These are phyloP conservation scores for Fusarium temperatum DNA, from an alignment of 2,329 filamentous ascomycete genomes.

Conservation along the genomic window DNA sequence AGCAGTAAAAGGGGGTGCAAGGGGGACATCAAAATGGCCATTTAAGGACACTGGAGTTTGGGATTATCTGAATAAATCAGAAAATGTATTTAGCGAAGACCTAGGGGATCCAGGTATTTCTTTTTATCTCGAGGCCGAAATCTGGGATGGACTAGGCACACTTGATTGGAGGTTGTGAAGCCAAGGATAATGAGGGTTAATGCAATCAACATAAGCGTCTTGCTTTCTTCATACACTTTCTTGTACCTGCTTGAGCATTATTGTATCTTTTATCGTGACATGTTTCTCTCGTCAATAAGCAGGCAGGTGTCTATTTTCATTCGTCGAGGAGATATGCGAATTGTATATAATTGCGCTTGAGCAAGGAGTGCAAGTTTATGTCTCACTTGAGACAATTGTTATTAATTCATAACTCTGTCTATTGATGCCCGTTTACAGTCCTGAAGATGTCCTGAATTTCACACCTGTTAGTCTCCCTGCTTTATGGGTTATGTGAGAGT, in stretches of 20 bases:
- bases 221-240: background rate
- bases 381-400: background rate
- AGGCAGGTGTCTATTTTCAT: background rate
- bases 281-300: background rate
- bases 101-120: background rate
- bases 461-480: background rate
- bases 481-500: background rate
- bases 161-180: background rate
- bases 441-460: background rate
- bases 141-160: background rate
- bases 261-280: background rate
- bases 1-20: slow-evolving; percentile 44
- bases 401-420: background rate
- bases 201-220: slow-evolving; percentile 4
- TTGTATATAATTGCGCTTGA: too few species aligned
- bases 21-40: background rate
- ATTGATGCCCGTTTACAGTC: background rate
- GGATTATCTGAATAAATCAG: slow-evolving; percentile 5
- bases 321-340: background rate
- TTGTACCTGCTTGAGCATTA: background rate
- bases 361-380: background rate
- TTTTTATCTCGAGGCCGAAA: background rate
- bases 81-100: slow-evolving; percentile 9
- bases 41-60: slow-evolving; percentile 16
- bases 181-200: slow-evolving; percentile 2